Evolutionary conservation across 345 rosid genomes (phyloP).

Genomic region (Salix purpurea): DNA sequence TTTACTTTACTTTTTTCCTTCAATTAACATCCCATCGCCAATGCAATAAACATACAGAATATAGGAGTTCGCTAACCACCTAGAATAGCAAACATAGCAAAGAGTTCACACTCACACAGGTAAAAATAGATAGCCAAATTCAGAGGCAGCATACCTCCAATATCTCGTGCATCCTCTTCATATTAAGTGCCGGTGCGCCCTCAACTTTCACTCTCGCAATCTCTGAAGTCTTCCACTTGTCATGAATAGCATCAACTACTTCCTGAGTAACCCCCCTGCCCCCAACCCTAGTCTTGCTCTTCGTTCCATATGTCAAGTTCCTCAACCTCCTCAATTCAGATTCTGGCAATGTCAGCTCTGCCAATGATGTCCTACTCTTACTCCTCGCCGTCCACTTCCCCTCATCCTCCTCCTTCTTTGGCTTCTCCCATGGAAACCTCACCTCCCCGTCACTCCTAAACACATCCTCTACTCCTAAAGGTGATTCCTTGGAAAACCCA

Average conservation of each 20-base stretch:
- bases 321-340: slow-evolving; percentile 72
- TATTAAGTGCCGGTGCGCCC: slow-evolving; percentile 81
- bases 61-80: not conserved
- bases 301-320: slow-evolving; percentile 60
- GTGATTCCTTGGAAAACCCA: slow-evolving; percentile 50
- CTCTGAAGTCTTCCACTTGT: slow-evolving; percentile 74
- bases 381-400: slow-evolving; percentile 49
- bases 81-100: not conserved
- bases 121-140: not conserved
- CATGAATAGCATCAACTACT: slow-evolving; percentile 65
- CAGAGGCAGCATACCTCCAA: slow-evolving; percentile 63
- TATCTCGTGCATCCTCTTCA: slow-evolving; percentile 86
- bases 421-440: slow-evolving; percentile 87
- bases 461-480: slow-evolving; percentile 38
- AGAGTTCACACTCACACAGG: not conserved
- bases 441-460: slow-evolving; percentile 47
- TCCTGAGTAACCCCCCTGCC: slow-evolving; percentile 72
- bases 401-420: slow-evolving; percentile 22
- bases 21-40: not conserved
- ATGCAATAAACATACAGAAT: not conserved
- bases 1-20: not conserved
- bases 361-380: slow-evolving; percentile 58
- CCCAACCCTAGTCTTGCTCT: slow-evolving; percentile 53
- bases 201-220: slow-evolving; percentile 81
- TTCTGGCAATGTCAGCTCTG: slow-evolving; percentile 70